Base-by-base conservation (phyloP, 2,329 filamentous ascomycete species). In the Beauveria bassiana region DNA sequence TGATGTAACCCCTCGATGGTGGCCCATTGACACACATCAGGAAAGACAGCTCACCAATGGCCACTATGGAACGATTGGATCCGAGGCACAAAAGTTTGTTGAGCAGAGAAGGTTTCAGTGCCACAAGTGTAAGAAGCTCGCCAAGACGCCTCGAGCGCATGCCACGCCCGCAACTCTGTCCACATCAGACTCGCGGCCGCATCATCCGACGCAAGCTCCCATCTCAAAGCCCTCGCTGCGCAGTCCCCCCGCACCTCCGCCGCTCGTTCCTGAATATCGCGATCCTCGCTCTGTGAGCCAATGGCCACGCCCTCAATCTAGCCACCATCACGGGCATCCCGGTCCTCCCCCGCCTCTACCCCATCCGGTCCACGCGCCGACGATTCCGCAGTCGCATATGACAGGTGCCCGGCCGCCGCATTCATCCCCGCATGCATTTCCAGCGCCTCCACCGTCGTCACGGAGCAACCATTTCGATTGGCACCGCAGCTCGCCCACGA, bases 1-100 rank as follows among this genome's bases (percentile, higher is more conserved):
- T 62, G 87, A 92, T 69, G 82, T 88, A 56, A 91, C 87, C 67
- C 89, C 88, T 5, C 87, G 83, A 68, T 92, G 89, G 89, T 89
- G 88, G 81, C 77, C 81, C 3, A 81, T 84, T 60, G 78, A 83
- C 66, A 75, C 79, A 64, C 70, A 71, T 0, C 79, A 83, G 65
- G 81, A 82, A 68, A 81, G 75, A 56, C 78, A 76, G 65, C 75
- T 81, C 49, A 79, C 73, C 51, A 85, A 81, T 66, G 83, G 79
- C 6, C 78, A 81, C 65, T 73, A 77, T 31, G 81, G 78, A 49
- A 73, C 70, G 47, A 73, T 83, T 58, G 81, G 82, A 52, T 75
- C 76, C n/a, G 82, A 86, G 68, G 82, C 81, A 7, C 78, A 80
- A 67, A 84, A 81, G 69, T 86, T 85, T 68, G 76, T 84, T 49